Percentiles rank a stretch among this genome's conserved stretches.
phyloP scores from a whole-genome alignment of 495 filamentous ascomycete species.

The Penicillium flavigenum region DNA sequence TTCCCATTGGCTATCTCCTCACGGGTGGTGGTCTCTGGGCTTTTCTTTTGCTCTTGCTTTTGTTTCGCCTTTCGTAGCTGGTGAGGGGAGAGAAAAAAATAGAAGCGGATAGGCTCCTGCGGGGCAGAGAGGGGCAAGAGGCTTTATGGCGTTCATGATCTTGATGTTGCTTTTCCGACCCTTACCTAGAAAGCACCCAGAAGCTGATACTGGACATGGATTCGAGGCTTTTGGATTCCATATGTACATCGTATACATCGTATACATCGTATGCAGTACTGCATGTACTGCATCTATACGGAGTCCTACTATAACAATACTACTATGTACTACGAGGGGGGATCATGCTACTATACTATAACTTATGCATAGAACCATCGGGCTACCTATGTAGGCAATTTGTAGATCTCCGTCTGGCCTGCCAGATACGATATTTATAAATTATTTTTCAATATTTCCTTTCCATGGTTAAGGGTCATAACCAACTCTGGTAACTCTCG shows the following conservation, averaged over 20 bases:
- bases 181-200: not conserved
- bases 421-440: too few species aligned
- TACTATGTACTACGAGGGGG: not conserved
- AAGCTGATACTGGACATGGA: conserved; percentile 1
- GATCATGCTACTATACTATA: not conserved
- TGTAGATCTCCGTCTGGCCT: too few species aligned
- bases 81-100: conserved; percentile 17
- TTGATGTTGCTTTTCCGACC: conserved; percentile 4
- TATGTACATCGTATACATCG: not conserved
- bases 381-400: too few species aligned
- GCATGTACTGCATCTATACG: not conserved
- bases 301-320: not conserved
- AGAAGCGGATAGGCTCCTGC: conserved; percentile 25
- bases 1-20: conserved; percentile 15
- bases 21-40: conserved; percentile 6
- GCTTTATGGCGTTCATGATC: conserved; percentile 17
- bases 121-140: conserved; percentile 21
- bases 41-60: not conserved
- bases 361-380: too few species aligned
- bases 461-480: too few species aligned
- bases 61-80: not conserved
- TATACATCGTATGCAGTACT: not conserved
- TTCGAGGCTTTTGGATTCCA: conserved; percentile 1
- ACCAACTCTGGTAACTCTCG: conserved; percentile 2
- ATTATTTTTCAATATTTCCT: too few species aligned